phyloP scores from a whole-genome alignment of 805 yeast species.

The Starmerella etchellsii region DNA sequence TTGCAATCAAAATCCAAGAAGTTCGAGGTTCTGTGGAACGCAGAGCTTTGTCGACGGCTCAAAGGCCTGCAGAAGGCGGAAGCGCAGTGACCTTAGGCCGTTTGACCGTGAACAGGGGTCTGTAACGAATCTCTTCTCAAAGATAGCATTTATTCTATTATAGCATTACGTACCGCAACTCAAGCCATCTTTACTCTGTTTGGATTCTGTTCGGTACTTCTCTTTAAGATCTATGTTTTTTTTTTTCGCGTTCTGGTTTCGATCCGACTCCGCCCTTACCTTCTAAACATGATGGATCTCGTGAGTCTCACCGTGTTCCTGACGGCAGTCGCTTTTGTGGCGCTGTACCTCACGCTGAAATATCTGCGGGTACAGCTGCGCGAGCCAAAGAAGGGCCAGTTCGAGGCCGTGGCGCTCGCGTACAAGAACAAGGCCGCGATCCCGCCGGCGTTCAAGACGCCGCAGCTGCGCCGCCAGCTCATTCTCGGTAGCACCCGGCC shows the following conservation, averaged over 20 bases:
- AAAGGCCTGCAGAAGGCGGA: background rate
- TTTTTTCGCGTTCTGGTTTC: too few species aligned
- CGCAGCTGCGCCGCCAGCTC: conserved; percentile 31
- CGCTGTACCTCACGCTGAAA: conserved; percentile 10
- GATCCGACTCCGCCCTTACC: too few species aligned
- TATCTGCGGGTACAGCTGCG: conserved; percentile 17
- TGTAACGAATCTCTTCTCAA: too few species aligned
- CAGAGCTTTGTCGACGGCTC: background rate
- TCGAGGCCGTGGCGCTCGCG: conserved; percentile 15
- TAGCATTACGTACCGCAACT: too few species aligned
- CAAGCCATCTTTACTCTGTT: too few species aligned
- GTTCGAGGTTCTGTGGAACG: background rate
- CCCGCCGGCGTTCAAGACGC: conserved; percentile 19
- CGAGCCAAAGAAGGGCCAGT: conserved; percentile 16
- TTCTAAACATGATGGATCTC: too few species aligned
- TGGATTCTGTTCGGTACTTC: too few species aligned
- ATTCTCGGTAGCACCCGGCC: conserved; percentile 27
- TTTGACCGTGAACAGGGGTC: too few species aligned
- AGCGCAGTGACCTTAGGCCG: too few species aligned
- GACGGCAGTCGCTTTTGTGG: conserved; percentile 6
- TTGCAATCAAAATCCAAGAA: background rate
- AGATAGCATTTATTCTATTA: too few species aligned
- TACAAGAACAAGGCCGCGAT: conserved; percentile 16
- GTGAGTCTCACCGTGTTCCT: conserved; percentile 5
- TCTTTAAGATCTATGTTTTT: too few species aligned